phyloP scores from a whole-genome alignment of 305 asterid species.

The Fraxinus nigra region DNA sequence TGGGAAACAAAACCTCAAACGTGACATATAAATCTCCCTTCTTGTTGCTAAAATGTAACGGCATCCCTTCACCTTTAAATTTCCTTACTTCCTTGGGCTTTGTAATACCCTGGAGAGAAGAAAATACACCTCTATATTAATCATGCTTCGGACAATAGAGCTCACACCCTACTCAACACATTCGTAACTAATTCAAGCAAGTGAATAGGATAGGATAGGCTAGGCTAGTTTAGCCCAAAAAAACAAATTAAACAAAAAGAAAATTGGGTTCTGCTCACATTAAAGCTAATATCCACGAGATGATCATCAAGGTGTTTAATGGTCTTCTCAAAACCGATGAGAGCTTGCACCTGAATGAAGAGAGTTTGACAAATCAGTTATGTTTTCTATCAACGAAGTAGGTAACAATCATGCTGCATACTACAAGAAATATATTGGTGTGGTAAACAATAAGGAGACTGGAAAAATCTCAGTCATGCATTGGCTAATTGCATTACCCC shows the following conservation, averaged over 20 bases:
- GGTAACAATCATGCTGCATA: neutral
- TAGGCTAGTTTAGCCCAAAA: neutral
- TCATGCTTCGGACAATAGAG: neutral
- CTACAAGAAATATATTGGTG: neutral
- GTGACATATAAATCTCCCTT: slow-evolving; percentile 77
- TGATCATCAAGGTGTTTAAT: slow-evolving; percentile 86
- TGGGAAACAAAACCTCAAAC: slow-evolving; percentile 87
- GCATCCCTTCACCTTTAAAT: slow-evolving; percentile 93
- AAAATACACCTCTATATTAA: neutral
- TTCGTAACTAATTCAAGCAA: neutral
- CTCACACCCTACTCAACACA: neutral
- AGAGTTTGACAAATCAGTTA: neutral
- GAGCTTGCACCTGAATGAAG: slow-evolving; percentile 85
- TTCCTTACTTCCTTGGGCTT: slow-evolving; percentile 86
- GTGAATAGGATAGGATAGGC: neutral
- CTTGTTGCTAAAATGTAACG: slow-evolving; percentile 74
- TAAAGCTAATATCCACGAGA: slow-evolving; percentile 75
- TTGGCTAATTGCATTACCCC: neutral
- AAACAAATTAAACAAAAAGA: neutral
- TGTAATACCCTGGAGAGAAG: slow-evolving; percentile 59
- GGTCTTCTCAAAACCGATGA: slow-evolving; percentile 88
- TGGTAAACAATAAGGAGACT: neutral
- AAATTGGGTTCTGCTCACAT: slow-evolving; percentile 40
- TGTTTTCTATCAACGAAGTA: neutral
- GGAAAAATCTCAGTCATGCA: neutral